Conservation (phyloP, 306 rosid species). For the Sophora flavescens region DNA sequence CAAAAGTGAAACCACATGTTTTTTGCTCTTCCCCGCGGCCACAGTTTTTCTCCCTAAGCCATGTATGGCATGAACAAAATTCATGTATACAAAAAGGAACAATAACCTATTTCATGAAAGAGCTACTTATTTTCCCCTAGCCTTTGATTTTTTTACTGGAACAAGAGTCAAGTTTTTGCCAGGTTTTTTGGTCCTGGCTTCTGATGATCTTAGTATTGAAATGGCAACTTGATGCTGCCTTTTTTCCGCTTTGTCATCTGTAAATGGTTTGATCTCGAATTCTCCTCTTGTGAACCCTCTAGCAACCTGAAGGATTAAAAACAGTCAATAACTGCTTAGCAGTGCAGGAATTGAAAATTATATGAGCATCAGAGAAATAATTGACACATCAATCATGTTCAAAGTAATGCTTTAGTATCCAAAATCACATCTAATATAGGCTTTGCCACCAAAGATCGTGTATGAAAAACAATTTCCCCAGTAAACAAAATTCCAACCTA, state of each 20-base stretch:
- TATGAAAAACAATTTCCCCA: not conserved
- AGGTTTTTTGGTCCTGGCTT: conserved; percentile 54
- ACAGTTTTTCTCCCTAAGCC: conserved; percentile 36
- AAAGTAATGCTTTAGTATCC: conserved; percentile 27
- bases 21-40: conserved; percentile 33
- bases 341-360: conserved; percentile 22
- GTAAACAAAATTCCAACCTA: conserved; percentile 14
- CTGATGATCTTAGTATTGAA: conserved; percentile 66
- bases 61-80: conserved; percentile 34
- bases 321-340: conserved; percentile 37
- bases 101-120: conserved; percentile 29
- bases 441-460: not conserved
- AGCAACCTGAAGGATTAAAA: conserved; percentile 72
- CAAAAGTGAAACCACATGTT: conserved; percentile 37
- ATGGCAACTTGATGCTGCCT: conserved; percentile 62
- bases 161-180: conserved; percentile 66
- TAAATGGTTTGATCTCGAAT: conserved; percentile 75
- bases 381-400: not conserved
- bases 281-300: conserved; percentile 91
- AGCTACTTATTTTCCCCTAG: conserved; percentile 58
- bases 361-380: conserved; percentile 20
- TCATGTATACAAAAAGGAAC: conserved; percentile 15
- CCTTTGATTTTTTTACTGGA: conserved; percentile 77
- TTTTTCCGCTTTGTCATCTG: conserved; percentile 65
- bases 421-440: conserved; percentile 33